Conservation (phyloP, 768 basidiomycete species). For the Pleurotus pulmonarius region DNA sequence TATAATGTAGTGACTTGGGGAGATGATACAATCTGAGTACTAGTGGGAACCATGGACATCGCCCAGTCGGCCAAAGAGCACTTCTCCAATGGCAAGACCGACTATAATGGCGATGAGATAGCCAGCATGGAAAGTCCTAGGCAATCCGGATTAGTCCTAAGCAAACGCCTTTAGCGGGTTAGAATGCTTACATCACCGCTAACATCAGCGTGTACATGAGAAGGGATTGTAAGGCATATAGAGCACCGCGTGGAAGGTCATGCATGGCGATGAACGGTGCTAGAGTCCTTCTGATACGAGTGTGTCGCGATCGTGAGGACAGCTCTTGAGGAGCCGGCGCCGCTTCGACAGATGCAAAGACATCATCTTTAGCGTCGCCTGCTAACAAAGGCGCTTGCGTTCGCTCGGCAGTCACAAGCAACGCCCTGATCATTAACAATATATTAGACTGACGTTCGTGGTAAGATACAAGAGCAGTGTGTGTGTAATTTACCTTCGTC, state of each 20-base stretch:
- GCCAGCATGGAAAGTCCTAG: slow-evolving; percentile 80
- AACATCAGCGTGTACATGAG: slow-evolving; percentile 76
- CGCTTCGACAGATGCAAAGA: not conserved
- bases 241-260: slow-evolving; percentile 67
- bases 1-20: not conserved
- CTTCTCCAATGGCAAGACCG: slow-evolving; percentile 74
- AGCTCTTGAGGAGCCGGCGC: not conserved
- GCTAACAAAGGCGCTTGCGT: not conserved
- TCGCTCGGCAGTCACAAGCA: not conserved
- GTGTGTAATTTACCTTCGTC: slow-evolving; percentile 38
- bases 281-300: slow-evolving; percentile 29
- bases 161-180: not conserved
- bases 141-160: not conserved
- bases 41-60: slow-evolving; percentile 10
- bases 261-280: slow-evolving; percentile 65
- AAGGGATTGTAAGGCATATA: slow-evolving; percentile 60
- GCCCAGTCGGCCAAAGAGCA: slow-evolving; percentile 59
- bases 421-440: not conserved
- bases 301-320: not conserved
- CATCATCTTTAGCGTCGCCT: not conserved
- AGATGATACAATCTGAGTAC: not conserved
- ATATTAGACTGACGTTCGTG: not conserved
- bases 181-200: slow-evolving; percentile 62
- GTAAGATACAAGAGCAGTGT: not conserved
- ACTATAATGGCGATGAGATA: slow-evolving; percentile 71